Conservation (phyloP, 1,139 yeast genomes). For the Candida gigantensis region DNA sequence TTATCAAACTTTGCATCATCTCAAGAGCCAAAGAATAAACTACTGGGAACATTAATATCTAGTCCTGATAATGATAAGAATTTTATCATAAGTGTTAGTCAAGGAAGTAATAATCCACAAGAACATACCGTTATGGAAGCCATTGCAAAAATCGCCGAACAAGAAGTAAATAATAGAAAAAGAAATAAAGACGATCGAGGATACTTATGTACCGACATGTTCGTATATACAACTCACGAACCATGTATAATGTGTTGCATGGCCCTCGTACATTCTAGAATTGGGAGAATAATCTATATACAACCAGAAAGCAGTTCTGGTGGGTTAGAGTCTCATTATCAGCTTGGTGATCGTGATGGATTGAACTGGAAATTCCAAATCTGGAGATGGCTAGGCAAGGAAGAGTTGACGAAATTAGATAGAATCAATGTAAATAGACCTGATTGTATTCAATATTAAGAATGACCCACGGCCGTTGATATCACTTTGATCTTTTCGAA, state of each 20-base stretch:
- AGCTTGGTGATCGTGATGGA: constrained; percentile 69
- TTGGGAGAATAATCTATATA: constrained; percentile 67
- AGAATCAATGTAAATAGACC: constrained; percentile 1
- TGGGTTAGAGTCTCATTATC: constrained; percentile 65
- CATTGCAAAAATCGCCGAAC: constrained; percentile 57
- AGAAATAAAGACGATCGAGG: constrained; percentile 18
- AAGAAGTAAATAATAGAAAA: constrained; percentile 40
- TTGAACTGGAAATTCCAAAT: constrained; percentile 82
- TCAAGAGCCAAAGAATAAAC: not conserved
- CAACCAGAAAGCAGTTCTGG: constrained; percentile 37
- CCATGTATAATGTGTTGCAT: constrained; percentile 97
- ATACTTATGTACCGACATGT: constrained; percentile 75
- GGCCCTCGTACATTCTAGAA: constrained; percentile 93
- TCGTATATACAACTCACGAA: constrained; percentile 88
- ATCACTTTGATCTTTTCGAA: constrained; percentile 15
- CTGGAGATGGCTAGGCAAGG: constrained; percentile 59
- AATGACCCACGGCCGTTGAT: constrained; percentile 5
- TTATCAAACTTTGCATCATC: constrained; percentile 5
- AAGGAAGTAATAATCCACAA: constrained; percentile 43
- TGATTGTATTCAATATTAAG: constrained; percentile 8
- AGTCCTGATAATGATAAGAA: constrained; percentile 12
- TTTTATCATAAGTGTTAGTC: constrained; percentile 24
- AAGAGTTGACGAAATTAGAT: constrained; percentile 19
- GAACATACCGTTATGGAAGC: constrained; percentile 77
- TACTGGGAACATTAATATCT: constrained; percentile 12